These are phyloP conservation scores for Houttuynia cordata DNA, from an alignment of 164 flowering plant species.

Conservation along the genomic window DNA sequence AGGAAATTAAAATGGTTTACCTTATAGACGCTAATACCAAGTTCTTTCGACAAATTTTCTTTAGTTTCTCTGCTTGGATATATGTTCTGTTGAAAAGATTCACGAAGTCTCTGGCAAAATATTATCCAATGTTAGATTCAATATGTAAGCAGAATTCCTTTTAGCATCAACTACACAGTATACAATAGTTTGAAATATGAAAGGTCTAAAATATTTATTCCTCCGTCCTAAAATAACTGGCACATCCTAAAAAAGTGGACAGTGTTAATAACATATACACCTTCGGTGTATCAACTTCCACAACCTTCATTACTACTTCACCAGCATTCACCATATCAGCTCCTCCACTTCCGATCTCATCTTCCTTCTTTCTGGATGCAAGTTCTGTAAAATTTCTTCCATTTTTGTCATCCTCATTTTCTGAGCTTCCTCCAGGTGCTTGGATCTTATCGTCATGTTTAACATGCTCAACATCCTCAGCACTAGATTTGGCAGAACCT, in stretches of 20 bases:
- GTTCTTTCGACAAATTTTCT: conserved; percentile 45
- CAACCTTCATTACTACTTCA: background rate
- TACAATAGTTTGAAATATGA: background rate
- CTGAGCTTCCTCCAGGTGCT: background rate
- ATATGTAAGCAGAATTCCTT: background rate
- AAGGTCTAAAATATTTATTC: background rate
- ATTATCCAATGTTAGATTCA: too few species aligned
- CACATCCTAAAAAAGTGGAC: too few species aligned
- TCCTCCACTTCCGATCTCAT: background rate
- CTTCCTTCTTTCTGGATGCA: conserved; percentile 3
- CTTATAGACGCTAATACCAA: conserved; percentile 45
- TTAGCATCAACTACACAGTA: background rate
- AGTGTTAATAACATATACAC: background rate
- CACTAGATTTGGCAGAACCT: too few species aligned
- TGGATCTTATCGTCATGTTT: background rate
- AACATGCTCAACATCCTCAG: background rate
- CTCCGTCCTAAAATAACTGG: too few species aligned
- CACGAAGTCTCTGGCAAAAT: conserved; percentile 36
- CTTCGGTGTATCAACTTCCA: background rate
- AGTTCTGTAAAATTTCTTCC: background rate
- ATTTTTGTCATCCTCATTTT: background rate
- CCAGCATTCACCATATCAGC: background rate
- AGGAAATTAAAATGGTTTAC: conserved; percentile 14
- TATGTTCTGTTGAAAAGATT: conserved; percentile 45
- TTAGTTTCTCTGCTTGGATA: conserved; percentile 50